Conservation (phyloP, 371 early-diverging fungal species). For the Chytridium lagenaria region DNA sequence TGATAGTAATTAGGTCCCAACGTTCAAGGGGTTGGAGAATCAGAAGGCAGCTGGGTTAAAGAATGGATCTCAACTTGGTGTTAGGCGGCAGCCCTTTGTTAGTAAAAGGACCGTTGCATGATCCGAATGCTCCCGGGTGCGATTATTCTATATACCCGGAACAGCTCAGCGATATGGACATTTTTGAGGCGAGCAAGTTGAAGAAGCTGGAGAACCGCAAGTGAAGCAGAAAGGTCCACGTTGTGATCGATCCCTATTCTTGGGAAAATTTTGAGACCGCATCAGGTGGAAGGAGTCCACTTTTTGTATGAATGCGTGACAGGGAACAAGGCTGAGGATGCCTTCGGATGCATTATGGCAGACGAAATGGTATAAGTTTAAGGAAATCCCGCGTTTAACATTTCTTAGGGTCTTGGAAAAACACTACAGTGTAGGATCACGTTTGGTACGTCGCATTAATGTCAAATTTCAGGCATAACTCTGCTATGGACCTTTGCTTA, state of each 20-base stretch:
- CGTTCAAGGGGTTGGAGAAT: not conserved
- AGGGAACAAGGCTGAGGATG: slow-evolving; percentile 61
- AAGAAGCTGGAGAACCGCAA: slow-evolving; percentile 43
- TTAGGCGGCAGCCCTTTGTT: slow-evolving; percentile 61
- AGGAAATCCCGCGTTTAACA: not conserved
- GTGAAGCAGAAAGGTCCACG: slow-evolving; percentile 56
- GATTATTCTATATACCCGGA: slow-evolving; percentile 85
- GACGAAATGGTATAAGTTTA: slow-evolving; percentile 88
- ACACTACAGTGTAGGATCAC: slow-evolving; percentile 61
- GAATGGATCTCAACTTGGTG: slow-evolving; percentile 61
- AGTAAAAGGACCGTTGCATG: slow-evolving; percentile 74
- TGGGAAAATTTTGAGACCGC: slow-evolving; percentile 86
- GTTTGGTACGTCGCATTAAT: not conserved
- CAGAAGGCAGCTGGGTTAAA: slow-evolving; percentile 9
- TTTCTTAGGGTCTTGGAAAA: slow-evolving; percentile 83
- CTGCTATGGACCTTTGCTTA: slow-evolving; percentile 92
- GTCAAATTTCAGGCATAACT: slow-evolving; percentile 70
- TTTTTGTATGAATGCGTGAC: slow-evolving; percentile 94
- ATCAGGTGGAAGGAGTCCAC: slow-evolving; percentile 93
- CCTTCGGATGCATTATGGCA: slow-evolving; percentile 94
- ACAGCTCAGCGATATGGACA: slow-evolving; percentile 9
- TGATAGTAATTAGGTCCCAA: not conserved
- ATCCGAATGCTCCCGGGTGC: slow-evolving; percentile 84
- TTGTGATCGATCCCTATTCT: slow-evolving; percentile 87
- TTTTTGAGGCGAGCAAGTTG: slow-evolving; percentile 34